Evolutionary conservation across 805 yeast genomes (phyloP), one percentile per base, ranked within the genome.

Genomic region (Saccharomycopsis guyanensis): DNA sequence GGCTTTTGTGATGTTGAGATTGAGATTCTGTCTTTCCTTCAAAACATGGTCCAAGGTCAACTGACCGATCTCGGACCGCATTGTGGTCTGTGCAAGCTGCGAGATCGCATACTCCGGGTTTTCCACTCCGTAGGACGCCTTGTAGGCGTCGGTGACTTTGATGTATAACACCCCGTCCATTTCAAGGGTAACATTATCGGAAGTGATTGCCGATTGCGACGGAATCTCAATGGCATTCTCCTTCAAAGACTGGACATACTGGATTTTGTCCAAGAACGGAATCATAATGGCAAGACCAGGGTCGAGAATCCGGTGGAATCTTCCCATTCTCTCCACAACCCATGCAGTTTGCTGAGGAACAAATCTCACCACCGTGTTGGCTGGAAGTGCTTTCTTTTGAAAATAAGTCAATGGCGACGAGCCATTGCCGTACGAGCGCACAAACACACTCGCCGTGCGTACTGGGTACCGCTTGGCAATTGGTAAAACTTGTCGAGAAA

Each of bases 281-380:
- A 83, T 50, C 55, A 86, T 64, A 24, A 86, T 61, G 1, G 93
- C 87, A 32, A 85, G 66, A 12, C 95, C 95, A 0, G 95, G 95
- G 34, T 77, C 72, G 50, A 86, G 69, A 19, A 78, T 73, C 43
- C 77, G 64, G 60, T 79, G 73, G 68, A 84, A 86, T 59, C 82
- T 82, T 27, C 95, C 95, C 95, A 86, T 86, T 52, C 95, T 70
- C 63, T 86, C 95, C 16, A 86, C 95, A 16, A 86, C 77, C 88
- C 93, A 86, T 2, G 95, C 95, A 18, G 86, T 81, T 63, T 86
- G 94, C 61, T 86, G 95, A 1, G 95, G 95, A 13, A 86, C 95
- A 60, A 86, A 86, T 55, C 85, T 69, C 34, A 84, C 63, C 3
- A 83, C 62, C 2, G 93, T 84, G 62, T 84, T 84, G 15, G 86